Conservation (phyloP, 495 filamentous ascomycete species). For the Hypoxylon crocopeplum region DNA sequence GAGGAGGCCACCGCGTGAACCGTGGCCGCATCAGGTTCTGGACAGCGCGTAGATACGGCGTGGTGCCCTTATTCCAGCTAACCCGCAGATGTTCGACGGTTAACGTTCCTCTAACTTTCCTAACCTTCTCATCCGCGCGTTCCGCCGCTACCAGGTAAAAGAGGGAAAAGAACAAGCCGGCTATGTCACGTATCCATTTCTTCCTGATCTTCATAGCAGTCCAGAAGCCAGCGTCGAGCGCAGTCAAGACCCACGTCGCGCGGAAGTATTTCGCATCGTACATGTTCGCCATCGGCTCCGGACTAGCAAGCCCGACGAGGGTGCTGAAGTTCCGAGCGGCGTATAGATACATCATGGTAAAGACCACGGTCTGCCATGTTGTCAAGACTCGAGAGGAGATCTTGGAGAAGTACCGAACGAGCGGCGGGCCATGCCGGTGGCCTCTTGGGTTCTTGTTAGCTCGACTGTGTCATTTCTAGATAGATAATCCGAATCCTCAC, state of each 20-base stretch:
- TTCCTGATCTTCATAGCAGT: slow-evolving; percentile 90
- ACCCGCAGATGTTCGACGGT: slow-evolving; percentile 92
- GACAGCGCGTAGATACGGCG: slow-evolving; percentile 78
- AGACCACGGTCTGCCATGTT: slow-evolving; percentile 85
- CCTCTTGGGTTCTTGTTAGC: slow-evolving; percentile 60
- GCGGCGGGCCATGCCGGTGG: slow-evolving; percentile 84
- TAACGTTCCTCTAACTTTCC: slow-evolving; percentile 82
- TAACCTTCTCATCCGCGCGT: slow-evolving; percentile 95
- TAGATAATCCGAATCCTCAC: slow-evolving; percentile 50
- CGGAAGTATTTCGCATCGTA: slow-evolving; percentile 96
- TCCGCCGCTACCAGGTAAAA: slow-evolving; percentile 95
- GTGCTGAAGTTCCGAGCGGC: slow-evolving; percentile 90
- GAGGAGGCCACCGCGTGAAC: slow-evolving; percentile 77
- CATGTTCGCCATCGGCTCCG: slow-evolving; percentile 92
- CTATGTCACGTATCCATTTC: slow-evolving; percentile 82
- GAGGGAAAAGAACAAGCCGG: slow-evolving; percentile 78
- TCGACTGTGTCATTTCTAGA: neutral
- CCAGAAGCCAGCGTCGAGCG: slow-evolving; percentile 96
- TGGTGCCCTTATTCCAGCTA: slow-evolving; percentile 93
- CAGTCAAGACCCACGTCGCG: slow-evolving; percentile 96
- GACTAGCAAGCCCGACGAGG: slow-evolving; percentile 86
- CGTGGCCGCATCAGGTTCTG: slow-evolving; percentile 76
- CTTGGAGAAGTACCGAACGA: slow-evolving; percentile 74
- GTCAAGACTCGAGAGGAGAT: slow-evolving; percentile 71
- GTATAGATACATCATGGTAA: slow-evolving; percentile 92